Evolutionary conservation across 176 grass and related monocot genomes (phyloP).

Genomic region (Eleusine coracana): DNA sequence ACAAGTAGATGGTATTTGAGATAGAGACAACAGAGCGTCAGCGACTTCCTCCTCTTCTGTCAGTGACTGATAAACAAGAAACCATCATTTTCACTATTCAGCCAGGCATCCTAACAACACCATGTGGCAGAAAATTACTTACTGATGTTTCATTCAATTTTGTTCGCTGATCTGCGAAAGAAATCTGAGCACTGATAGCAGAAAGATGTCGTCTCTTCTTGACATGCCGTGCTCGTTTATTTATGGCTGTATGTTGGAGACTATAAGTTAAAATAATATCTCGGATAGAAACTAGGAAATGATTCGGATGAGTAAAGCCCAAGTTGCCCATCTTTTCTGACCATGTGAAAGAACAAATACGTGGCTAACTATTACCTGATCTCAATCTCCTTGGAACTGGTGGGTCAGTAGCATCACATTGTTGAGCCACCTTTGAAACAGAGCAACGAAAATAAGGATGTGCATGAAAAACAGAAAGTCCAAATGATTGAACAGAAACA

Average conservation of each 20-base stretch:
- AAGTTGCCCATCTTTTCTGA: neutral
- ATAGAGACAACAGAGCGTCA: slow-evolving; percentile 54
- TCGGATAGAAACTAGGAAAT: neutral
- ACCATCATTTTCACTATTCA: slow-evolving; percentile 3
- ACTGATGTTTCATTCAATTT: slow-evolving; percentile 32
- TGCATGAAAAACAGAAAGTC: slow-evolving; percentile 22
- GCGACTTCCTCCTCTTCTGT: slow-evolving; percentile 66
- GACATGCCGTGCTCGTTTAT: slow-evolving; percentile 44
- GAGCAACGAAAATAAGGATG: slow-evolving; percentile 25
- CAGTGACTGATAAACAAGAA: slow-evolving; percentile 50
- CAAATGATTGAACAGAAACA: slow-evolving; percentile 1
- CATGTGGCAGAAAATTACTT: neutral
- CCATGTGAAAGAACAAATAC: slow-evolving; percentile 30
- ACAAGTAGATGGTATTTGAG: slow-evolving; percentile 24
- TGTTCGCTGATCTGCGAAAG: slow-evolving; percentile 7
- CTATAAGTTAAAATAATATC: neutral
- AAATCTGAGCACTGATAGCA: slow-evolving; percentile 49
- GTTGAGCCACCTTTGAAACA: slow-evolving; percentile 51
- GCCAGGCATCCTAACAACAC: neutral
- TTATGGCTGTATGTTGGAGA: slow-evolving; percentile 62
- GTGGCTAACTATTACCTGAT: slow-evolving; percentile 63
- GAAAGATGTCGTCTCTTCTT: slow-evolving; percentile 58
- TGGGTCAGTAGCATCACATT: slow-evolving; percentile 54
- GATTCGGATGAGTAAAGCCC: neutral
- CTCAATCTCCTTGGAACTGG: slow-evolving; percentile 79